Evolutionary conservation across 169 alveolate genomes (phyloP), one percentile per base, ranked within the genome.

Genomic region (Eimeria tenella): DNA sequence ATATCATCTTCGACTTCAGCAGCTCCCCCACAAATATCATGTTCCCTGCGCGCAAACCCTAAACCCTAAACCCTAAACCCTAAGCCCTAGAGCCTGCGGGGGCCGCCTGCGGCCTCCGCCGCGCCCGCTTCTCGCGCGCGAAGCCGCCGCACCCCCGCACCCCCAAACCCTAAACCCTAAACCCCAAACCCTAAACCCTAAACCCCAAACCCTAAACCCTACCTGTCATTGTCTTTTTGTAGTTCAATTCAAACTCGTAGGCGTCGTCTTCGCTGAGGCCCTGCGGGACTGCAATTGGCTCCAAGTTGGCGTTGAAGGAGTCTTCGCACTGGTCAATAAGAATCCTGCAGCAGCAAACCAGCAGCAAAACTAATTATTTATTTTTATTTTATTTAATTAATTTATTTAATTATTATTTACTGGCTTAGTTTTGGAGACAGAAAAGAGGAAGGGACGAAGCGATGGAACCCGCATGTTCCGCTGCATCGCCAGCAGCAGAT

Each of bases 21-120:
- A 96, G 65, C 55, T 95, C 96, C 6, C 96, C 97, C 89, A 96
- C 96, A 75, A 96, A 96, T 53, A 94, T 95, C 96, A 96, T 94
- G 82, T 94, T 95, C 63, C 97, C 94, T 75, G 63, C 11, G 0
- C 25, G 11, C 77, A 42, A 49, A 8, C 13, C 25, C 25, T 6
- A 75, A 31, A 75, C 25, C 86, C 6, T 21, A 75, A 50, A 75
- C 86, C 82, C 82, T 71, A 63, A 63, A 63, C 74, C 53, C 50
- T 71, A 71, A 71, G 8, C 82, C 82, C 82, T 71, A 31, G 42
- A 31, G 42, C 42, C 42, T 31, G 42, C 42, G 42, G 4, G 4
- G 42, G 42, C 42, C 42, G 42, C 42, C 42, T 31, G 42, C 42
- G 0, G 42, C 42, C 42, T 31, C 42, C 42, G 42, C 42, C 42